Evolutionary conservation across 2,329 filamentous ascomycete species (phyloP), one percentile per base, ranked within the genome.

Genomic region (Sporothrix globosa): DNA sequence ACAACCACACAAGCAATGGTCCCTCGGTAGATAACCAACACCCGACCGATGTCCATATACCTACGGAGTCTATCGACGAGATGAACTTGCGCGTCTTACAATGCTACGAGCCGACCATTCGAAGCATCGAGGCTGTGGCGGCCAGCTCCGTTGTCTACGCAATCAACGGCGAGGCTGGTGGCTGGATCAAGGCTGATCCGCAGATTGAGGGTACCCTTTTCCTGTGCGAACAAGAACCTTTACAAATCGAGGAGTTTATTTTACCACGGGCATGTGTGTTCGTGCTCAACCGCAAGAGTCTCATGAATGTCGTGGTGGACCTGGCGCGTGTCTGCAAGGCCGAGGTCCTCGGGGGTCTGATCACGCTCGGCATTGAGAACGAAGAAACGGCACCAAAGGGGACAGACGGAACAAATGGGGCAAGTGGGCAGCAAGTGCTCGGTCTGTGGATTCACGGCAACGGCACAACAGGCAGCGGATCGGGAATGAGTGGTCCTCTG

Each of bases 71-170:
- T 9, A 48, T 52, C 30, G 61, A 70, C 19, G 91, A 96, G 75
- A 89, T 98, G 77, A 98, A 98, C 82, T 85, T 97, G 74, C 85
- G 88, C 65, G 95, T 97, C 52, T 85, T 98, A 48, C 89, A 87
- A 71, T 91, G 93, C 74, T 92, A 97, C 81, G 87, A 92, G 71
- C 91, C 93, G 44, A 86, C 87, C 71, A 88, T 97, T 74, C 83
- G 84, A 71, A 82, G 85, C 68, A 93, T 97, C 77, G 84, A 93
- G 73, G 90, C 91, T 73, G 91, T 96, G 74, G 93, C 93, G 6
- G 90, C 92, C 44, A 97, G 95, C 76, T 91, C 92, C 34, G 92
- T 96, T 48, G 86, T 97, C 74, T 98, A 97, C 83, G 87, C 86
- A 63, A 96, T 96, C 82, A 87, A 85, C 73, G 84, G 87, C 61